Base-by-base conservation (phyloP, 257 asterid genomes). In the Thymus quinquecostatus region DNA sequence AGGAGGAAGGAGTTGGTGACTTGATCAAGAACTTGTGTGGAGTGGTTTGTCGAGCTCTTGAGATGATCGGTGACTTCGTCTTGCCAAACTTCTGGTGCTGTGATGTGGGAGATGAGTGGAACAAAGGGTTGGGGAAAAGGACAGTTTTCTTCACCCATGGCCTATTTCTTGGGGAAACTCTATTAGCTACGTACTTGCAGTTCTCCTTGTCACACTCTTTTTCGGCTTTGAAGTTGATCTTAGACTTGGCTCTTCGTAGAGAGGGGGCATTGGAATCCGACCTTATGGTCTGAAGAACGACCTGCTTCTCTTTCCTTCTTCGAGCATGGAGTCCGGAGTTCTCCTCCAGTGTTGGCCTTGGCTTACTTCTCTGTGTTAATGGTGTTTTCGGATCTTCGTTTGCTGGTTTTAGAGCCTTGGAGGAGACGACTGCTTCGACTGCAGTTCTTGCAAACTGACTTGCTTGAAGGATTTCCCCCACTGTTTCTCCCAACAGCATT, bases 111-210 rank as follows among this genome's bases (percentile, higher is more conserved):
- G 97, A 82, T 28, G 96, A 74, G 75, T 85, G 87, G 34, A 85
- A 94, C 72, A 89, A 54, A 2, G 97, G 98, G 74, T 91, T 94
- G 36, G 97, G 99, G 14, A 91, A 94, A 2, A 94, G 76, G 8
- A 94, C 99, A 2, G 97, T 85, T 72, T 91, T 94, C 73, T 79
- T 85, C 44, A 82, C 91, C 99, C 96, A 91, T 9, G 98, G 97
- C 84, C 82, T 81, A 58, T 86, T 83, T 71, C 94, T 89, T 6
- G 98, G 96, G 12, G 97, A 91, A 8, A 93, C 92, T 81, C 96
- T 78, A 49, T 86, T 93, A 2, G 97, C 96, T 41, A 81, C 70
- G 6, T 88, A 89, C 80, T 77, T 81, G 84, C 88, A 86, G 27
- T 84, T 86, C 59, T 89, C 96, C 14, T 82, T 87, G 50, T 85